Evolutionary conservation across 257 asterid genomes (phyloP), one percentile per base, ranked within the genome.

Genomic region (Solanum piurae): DNA sequence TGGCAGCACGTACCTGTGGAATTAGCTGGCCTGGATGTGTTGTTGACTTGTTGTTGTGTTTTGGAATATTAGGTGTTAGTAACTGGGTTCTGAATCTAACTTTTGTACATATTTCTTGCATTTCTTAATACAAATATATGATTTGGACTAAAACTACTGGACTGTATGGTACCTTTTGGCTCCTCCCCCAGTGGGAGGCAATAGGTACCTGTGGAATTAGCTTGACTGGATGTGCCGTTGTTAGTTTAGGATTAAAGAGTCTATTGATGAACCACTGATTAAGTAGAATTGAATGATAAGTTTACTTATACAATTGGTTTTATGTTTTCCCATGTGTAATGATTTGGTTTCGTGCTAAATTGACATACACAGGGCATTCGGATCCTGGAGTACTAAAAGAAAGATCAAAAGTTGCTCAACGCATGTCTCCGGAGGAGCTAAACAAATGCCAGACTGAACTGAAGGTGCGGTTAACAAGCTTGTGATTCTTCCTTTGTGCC

Each of bases 331-430:
- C 25, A 1, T 79, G 84, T 27, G 79, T 79, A 46, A 79, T 46
- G 58, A 40, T 90, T 87, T 36, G 29, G 11, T 84, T 37, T 76
- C 55, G 12, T 76, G 21, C 33, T 20, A 37, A 80, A 85, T 86
- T 84, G 89, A 77, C 31, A 79, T 86, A 36, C 62, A 10, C 44
- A 96, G 99, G 99, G 58, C 96, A 95, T 83, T 96, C 98, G 27
- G 99, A 96, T 91, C 98, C 98, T 33, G 90, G 89, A 69, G 94
- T 91, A 92, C 91, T 96, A 90, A 94, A 94, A 89, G 96, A 95
- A 92, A 89, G 91, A 42, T 91, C 96, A 34, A 55, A 88, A 85
- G 95, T 87, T 38, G 88, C 83, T 89, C 93, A 95, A 87, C 93
- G 87, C 69, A 88, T 89, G 60, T 94, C 98, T 86, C 86, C 93